Percentiles rank a stretch among this genome's conserved stretches.
These are phyloP conservation scores for Mortierella polycephala DNA, from an alignment of 371 early-diverging fungal genomes.

Conservation along the genomic window DNA sequence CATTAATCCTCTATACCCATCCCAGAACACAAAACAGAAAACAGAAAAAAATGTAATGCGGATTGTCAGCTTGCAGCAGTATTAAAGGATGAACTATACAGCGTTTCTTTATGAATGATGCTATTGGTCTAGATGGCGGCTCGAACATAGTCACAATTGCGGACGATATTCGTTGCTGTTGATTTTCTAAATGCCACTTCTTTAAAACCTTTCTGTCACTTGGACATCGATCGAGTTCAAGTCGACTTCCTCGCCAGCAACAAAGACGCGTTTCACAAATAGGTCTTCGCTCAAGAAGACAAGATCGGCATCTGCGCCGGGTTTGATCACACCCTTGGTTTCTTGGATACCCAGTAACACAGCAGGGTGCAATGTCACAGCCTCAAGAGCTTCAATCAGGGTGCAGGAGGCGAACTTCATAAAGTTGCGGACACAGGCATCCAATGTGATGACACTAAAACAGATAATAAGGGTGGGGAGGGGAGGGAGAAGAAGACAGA, in stretches of 20 bases:
- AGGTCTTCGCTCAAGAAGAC: constrained; percentile 80
- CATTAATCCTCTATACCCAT: constrained; percentile 16
- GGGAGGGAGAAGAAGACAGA: background rate
- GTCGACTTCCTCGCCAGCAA: constrained; percentile 78
- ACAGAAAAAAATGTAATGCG: too few relatives aligned
- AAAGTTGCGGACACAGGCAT: constrained; percentile 84
- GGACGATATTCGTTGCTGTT: background rate
- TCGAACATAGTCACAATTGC: background rate
- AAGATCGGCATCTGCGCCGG: constrained; percentile 86
- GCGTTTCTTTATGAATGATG: constrained; percentile 3
- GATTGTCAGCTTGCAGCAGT: too few relatives aligned
- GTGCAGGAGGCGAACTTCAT: constrained; percentile 82
- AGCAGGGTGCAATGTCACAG: constrained; percentile 88
- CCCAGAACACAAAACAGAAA: background rate
- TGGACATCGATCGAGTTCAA: constrained; percentile 51
- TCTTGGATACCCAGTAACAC: constrained; percentile 76
- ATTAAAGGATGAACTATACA: constrained; percentile 1
- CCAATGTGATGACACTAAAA: constrained; percentile 72
- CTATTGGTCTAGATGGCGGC: too few relatives aligned
- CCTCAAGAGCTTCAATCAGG: constrained; percentile 85
- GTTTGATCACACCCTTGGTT: constrained; percentile 78
- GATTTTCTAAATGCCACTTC: constrained; percentile 6
- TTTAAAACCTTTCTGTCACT: constrained; percentile 53
- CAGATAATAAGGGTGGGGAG: background rate
- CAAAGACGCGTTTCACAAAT: constrained; percentile 74